Evolutionary conservation across 106 monocot species (phyloP).

Genomic region (Acanthochlamys bracteata): DNA sequence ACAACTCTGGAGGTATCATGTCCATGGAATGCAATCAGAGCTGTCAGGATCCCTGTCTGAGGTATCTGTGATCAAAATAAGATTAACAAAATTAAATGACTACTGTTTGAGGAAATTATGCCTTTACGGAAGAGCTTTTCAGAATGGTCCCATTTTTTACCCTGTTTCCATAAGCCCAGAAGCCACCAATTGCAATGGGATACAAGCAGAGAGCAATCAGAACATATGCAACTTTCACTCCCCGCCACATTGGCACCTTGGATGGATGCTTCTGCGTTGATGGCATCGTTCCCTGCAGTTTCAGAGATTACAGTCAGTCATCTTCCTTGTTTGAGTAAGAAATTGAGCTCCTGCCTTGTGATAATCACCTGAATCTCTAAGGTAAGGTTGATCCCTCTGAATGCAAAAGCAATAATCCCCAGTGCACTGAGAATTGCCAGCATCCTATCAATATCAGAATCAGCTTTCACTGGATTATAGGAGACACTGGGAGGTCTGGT

Average conservation of each 20-base stretch:
- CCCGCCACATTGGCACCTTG: constrained; percentile 82
- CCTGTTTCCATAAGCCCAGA: constrained; percentile 87
- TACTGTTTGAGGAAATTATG: neutral
- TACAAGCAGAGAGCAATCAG: constrained; percentile 57
- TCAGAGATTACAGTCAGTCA: neutral
- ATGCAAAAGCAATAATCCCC: constrained; percentile 81
- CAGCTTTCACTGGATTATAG: constrained; percentile 18
- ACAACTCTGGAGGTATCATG: constrained; percentile 33
- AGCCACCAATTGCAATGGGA: constrained; percentile 77
- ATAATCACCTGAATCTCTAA: constrained; percentile 89
- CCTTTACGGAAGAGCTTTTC: too few relatives aligned
- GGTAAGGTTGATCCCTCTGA: constrained; percentile 85
- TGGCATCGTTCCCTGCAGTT: constrained; percentile 74
- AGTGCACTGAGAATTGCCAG: constrained; percentile 51
- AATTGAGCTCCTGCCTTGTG: too few relatives aligned
- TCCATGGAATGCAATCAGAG: constrained; percentile 52
- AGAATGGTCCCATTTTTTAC: constrained; percentile 24
- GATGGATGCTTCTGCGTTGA: constrained; percentile 77
- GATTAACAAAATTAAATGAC: neutral
- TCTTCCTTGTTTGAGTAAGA: too few relatives aligned
- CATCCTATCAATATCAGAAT: constrained; percentile 15
- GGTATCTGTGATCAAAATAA: constrained; percentile 43
- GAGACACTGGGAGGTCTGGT: constrained; percentile 39
- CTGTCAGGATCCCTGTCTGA: constrained; percentile 50
- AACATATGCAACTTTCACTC: constrained; percentile 59